Conservation (phyloP, 257 asterid genomes). For the Lavandula angustifolia region DNA sequence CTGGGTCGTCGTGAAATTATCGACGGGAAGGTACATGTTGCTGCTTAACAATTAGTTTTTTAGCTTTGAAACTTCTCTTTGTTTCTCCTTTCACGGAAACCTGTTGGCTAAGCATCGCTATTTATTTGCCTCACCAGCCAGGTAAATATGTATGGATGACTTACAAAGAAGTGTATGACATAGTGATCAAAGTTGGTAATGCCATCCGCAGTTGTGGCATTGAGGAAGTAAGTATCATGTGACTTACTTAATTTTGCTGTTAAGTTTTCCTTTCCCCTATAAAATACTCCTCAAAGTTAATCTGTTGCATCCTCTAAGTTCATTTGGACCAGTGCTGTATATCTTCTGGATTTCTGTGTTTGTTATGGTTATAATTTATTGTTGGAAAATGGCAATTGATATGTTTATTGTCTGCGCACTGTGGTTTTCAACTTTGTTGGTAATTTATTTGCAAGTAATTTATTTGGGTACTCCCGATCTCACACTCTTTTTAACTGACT, state of each 20-base stretch:
- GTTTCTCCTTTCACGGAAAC: slow-evolving; percentile 12
- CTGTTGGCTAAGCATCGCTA: slow-evolving; percentile 29
- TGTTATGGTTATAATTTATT: slow-evolving; percentile 13
- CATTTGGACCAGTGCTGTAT: slow-evolving; percentile 2
- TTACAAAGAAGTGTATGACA: slow-evolving; percentile 76
- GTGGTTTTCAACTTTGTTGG: slow-evolving; percentile 12
- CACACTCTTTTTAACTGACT: slow-evolving; percentile 29
- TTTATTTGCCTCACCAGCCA: slow-evolving; percentile 56
- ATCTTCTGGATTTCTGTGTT: slow-evolving; percentile 16
- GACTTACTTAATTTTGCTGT: slow-evolving; percentile 19
- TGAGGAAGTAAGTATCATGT: slow-evolving; percentile 59
- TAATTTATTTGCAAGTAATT: slow-evolving; percentile 6
- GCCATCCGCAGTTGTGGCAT: slow-evolving; percentile 79
- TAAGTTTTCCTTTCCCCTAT: slow-evolving; percentile 13
- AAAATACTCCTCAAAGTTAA: slow-evolving; percentile 1
- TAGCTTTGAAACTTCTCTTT: slow-evolving; percentile 19
- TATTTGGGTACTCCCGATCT: slow-evolving; percentile 1
- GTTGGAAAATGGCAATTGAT: not conserved
- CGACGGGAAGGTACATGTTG: slow-evolving; percentile 70
- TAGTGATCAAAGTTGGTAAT: slow-evolving; percentile 77
- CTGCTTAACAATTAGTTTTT: slow-evolving; percentile 16
- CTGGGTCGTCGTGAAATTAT: slow-evolving; percentile 81
- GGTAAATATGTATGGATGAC: slow-evolving; percentile 85
- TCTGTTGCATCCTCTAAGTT: slow-evolving; percentile 16
- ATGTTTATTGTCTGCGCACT: slow-evolving; percentile 10